Evolutionary conservation across 73 alveolate genomes (phyloP).

Genomic region (Paramecium octaurelia): DNA sequence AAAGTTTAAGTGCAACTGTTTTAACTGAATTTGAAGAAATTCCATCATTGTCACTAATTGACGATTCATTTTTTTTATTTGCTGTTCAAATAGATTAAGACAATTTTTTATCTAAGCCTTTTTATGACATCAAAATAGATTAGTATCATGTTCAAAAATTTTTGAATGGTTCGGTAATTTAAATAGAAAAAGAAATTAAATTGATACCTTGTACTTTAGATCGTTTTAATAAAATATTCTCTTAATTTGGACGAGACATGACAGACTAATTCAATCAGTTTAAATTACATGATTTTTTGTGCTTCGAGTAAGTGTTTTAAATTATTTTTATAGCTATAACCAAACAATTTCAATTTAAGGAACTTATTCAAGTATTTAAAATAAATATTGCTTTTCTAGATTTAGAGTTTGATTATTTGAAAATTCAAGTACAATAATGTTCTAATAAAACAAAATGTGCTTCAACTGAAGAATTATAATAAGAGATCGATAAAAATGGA

Average conservation of each 20-base stretch:
- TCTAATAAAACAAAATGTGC: background rate
- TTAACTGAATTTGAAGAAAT: background rate
- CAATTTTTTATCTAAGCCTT: background rate
- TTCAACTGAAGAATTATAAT: background rate
- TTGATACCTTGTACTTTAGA: conserved; percentile 31
- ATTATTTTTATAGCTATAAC: background rate
- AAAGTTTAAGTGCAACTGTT: background rate
- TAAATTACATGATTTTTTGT: background rate
- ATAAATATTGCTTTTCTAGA: background rate
- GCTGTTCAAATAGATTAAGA: background rate
- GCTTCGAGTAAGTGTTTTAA: background rate
- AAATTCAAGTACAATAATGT: background rate
- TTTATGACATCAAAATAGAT: background rate
- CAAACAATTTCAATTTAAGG: background rate
- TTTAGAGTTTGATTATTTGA: background rate
- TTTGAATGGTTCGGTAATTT: background rate
- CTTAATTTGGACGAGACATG: background rate
- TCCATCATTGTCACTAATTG: background rate
- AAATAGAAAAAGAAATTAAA: background rate
- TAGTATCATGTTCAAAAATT: background rate
- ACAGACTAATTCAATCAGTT: background rate
- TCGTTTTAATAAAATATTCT: background rate
- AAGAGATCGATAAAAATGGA: background rate
- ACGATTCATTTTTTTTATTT: background rate
- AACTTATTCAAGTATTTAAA: background rate